These are phyloP conservation scores for Nakazawaea siamensis DNA, from an alignment of 805 yeast species.

Conservation along the genomic window DNA sequence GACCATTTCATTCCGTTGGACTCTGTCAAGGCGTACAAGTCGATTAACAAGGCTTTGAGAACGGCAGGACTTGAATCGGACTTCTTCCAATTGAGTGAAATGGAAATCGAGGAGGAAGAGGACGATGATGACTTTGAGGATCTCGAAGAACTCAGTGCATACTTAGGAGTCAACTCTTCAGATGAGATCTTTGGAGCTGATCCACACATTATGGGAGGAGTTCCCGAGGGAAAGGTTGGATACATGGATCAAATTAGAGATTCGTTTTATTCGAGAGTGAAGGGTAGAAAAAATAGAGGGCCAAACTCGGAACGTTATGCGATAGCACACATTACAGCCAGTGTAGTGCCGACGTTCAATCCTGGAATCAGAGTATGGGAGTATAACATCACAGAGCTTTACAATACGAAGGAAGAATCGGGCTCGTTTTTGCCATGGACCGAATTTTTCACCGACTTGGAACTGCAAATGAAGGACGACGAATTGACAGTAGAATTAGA, in stretches of 20 bases:
- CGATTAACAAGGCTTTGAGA: conserved; percentile 22
- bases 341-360: conserved; percentile 78
- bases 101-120: conserved; percentile 13
- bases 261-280: conserved; percentile 38
- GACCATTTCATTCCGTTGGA: conserved; percentile 81
- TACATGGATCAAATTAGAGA: conserved; percentile 56
- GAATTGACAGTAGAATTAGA: conserved; percentile 8
- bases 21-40: conserved; percentile 56
- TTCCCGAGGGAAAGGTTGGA: conserved; percentile 55
- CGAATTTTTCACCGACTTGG: conserved; percentile 42
- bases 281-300: conserved; percentile 36
- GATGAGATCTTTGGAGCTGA: conserved; percentile 26
- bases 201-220: conserved; percentile 45
- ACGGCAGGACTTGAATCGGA: conserved; percentile 16
- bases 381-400: conserved; percentile 57
- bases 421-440: conserved; percentile 44
- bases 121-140: conserved; percentile 18
- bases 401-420: not conserved
- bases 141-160: conserved; percentile 15
- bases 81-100: conserved; percentile 5
- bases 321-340: conserved; percentile 60
- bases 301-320: conserved; percentile 50
- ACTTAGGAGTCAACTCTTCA: conserved; percentile 7
- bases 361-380: conserved; percentile 85
- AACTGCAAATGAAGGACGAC: conserved; percentile 23